Percentiles rank a stretch among this genome's conserved stretches.
These are phyloP conservation scores for Setaria italica DNA, from an alignment of 202 grass and related monocot genomes.

Conservation along the genomic window DNA sequence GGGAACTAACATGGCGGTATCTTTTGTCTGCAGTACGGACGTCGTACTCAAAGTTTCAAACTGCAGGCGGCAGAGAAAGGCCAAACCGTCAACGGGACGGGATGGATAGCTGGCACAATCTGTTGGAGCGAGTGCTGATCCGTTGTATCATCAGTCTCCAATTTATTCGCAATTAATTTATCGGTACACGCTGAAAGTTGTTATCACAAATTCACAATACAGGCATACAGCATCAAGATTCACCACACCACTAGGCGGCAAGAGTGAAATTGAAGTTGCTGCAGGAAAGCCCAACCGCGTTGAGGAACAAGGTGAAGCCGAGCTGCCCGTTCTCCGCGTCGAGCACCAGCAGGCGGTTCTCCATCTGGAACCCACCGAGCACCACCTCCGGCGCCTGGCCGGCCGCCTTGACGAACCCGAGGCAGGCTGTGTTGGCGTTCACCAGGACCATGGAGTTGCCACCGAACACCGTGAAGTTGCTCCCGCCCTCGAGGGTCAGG, in stretches of 20 bases:
- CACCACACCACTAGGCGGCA: background rate
- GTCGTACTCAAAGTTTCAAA: too few relatives aligned
- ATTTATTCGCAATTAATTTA: too few relatives aligned
- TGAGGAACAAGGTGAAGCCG: slow-evolving; percentile 46
- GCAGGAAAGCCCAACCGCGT: slow-evolving; percentile 7
- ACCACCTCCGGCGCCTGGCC: background rate
- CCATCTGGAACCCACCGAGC: slow-evolving; percentile 30
- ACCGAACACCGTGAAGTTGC: slow-evolving; percentile 47
- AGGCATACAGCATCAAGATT: background rate
- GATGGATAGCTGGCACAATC: slow-evolving; percentile 25
- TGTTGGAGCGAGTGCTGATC: background rate
- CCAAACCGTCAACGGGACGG: too few relatives aligned
- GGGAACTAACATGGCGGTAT: too few relatives aligned
- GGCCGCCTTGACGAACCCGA: slow-evolving; percentile 29
- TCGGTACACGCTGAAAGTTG: too few relatives aligned
- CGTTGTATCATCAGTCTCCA: too few relatives aligned
- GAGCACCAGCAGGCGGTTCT: slow-evolving; percentile 5
- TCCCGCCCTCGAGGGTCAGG: slow-evolving; percentile 45
- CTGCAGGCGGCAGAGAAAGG: too few relatives aligned
- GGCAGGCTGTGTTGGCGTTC: slow-evolving; percentile 42
- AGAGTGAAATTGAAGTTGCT: slow-evolving; percentile 71
- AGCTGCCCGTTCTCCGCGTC: slow-evolving; percentile 30
- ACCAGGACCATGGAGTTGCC: slow-evolving; percentile 57
- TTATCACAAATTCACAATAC: background rate
- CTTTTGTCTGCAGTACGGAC: too few relatives aligned